Conservation (phyloP, 768 basidiomycete genomes). For the Suillus discolor region DNA sequence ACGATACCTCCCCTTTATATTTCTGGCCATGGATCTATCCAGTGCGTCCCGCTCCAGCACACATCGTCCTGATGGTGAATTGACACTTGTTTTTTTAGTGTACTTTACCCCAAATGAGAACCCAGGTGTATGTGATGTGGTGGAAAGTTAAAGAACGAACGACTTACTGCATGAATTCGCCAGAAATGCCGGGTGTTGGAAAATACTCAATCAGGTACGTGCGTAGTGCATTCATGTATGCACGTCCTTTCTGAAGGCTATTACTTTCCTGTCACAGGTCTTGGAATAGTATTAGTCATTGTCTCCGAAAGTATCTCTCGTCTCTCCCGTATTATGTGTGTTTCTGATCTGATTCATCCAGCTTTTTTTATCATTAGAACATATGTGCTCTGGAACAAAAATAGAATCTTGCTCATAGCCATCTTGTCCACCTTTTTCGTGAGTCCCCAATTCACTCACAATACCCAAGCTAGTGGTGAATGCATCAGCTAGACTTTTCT, state of each 20-base stretch:
- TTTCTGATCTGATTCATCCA: not conserved
- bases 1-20: too few species aligned
- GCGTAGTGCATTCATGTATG: not conserved
- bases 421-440: not conserved
- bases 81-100: too few species aligned
- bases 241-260: not conserved
- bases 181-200: too few species aligned
- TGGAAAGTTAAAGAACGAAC: too few species aligned
- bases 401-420: not conserved
- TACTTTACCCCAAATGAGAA: too few species aligned
- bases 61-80: too few species aligned
- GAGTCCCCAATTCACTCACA: not conserved
- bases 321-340: too few species aligned
- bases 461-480: not conserved
- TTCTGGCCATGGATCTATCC: too few species aligned
- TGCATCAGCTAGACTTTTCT: not conserved
- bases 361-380: not conserved
- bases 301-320: not conserved
- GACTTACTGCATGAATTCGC: too few species aligned
- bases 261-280: not conserved
- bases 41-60: too few species aligned
- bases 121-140: too few species aligned
- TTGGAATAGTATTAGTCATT: not conserved
- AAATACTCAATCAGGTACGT: not conserved
- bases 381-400: not conserved